A percentile compares a stretch with the other conserved stretches of the same genome.
phyloP scores from a whole-genome alignment of 352 stramenopile species.

The Phytophthora sp. region DNA sequence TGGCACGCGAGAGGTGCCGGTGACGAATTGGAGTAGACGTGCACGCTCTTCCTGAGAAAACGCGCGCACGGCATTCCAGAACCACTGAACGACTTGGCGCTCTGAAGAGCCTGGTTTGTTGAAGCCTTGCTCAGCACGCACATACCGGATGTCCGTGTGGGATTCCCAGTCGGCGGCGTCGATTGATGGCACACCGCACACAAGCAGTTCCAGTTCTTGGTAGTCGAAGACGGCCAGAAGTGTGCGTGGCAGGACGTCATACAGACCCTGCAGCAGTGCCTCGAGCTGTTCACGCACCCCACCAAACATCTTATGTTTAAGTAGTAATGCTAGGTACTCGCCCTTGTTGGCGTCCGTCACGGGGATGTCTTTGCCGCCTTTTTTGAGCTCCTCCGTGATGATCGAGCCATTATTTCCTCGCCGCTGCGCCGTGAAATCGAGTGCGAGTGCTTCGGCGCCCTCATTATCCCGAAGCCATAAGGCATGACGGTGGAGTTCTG shows the following conservation, averaged over 20 bases:
- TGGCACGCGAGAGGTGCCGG: conserved; percentile 89
- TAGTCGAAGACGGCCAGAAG: conserved; percentile 94
- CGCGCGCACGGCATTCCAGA: conserved; percentile 83
- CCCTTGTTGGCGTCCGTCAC: conserved; percentile 96
- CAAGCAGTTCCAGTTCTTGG: conserved; percentile 95
- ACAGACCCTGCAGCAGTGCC: conserved; percentile 91
- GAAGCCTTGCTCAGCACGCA: conserved; percentile 63
- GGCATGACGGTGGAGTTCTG: conserved; percentile 74
- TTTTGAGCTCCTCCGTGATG: conserved; percentile 90
- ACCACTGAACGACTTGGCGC: conserved; percentile 86
- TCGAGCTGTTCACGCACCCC: conserved; percentile 91
- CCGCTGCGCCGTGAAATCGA: conserved; percentile 79
- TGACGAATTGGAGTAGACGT: conserved; percentile 91
- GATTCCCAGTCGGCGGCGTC: conserved; percentile 91
- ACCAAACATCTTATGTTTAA: conserved; percentile 94
- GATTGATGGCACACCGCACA: conserved; percentile 91
- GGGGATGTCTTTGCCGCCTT: conserved; percentile 86
- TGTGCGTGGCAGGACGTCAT: conserved; percentile 89
- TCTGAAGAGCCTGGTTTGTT: conserved; percentile 49
- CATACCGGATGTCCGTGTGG: conserved; percentile 85
- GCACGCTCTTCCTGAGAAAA: conserved; percentile 89
- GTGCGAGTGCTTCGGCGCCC: conserved; percentile 61
- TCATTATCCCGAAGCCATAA: conserved; percentile 75
- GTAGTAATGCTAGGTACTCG: conserved; percentile 95
- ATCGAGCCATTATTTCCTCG: conserved; percentile 55